phyloP scores from a whole-genome alignment of 2,329 filamentous ascomycete genomes.

The Pseudofabraea citricarpa region DNA sequence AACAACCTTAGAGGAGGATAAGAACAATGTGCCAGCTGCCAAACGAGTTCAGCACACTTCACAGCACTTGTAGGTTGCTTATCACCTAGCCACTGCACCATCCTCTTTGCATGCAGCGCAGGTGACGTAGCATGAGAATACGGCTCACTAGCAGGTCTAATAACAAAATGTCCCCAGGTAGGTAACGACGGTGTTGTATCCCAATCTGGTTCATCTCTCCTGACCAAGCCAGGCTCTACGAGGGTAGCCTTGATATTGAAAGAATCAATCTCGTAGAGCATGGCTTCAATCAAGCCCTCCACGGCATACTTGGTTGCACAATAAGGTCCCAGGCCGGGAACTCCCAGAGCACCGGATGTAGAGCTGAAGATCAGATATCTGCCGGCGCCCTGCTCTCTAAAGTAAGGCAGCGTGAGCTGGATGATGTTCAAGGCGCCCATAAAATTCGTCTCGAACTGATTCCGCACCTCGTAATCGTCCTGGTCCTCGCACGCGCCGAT shows the following conservation, averaged over 20 bases:
- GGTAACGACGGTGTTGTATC: conserved; percentile 53
- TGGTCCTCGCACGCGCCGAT: conserved; percentile 96
- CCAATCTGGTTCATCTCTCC: conserved; percentile 72
- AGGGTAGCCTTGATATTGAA: conserved; percentile 94
- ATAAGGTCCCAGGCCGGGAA: conserved; percentile 88
- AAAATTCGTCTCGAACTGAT: conserved; percentile 97
- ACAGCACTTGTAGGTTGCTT: conserved; percentile 88
- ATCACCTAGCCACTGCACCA: conserved; percentile 92
- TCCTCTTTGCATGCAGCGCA: conserved; percentile 80
- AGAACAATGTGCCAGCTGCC: conserved; percentile 92
- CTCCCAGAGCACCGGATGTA: conserved; percentile 85
- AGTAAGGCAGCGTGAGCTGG: conserved; percentile 81
- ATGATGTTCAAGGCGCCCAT: conserved; percentile 94
- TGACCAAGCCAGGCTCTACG: conserved; percentile 84
- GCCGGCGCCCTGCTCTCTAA: conserved; percentile 69
- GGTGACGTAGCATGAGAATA: conserved; percentile 77
- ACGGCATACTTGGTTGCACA: conserved; percentile 97
- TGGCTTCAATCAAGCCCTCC: conserved; percentile 90
- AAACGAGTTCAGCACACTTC: conserved; percentile 88
- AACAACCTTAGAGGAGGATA: conserved; percentile 83
- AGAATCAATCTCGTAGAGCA: conserved; percentile 89
- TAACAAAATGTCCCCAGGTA: conserved; percentile 86
- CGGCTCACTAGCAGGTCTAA: conserved; percentile 78
- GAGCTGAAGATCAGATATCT: conserved; percentile 94
- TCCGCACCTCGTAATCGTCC: conserved; percentile 88